Evolutionary conservation across 2,329 filamentous ascomycete species (phyloP), one percentile per base, ranked within the genome.

Genomic region (Pyrenochaeta sp.): DNA sequence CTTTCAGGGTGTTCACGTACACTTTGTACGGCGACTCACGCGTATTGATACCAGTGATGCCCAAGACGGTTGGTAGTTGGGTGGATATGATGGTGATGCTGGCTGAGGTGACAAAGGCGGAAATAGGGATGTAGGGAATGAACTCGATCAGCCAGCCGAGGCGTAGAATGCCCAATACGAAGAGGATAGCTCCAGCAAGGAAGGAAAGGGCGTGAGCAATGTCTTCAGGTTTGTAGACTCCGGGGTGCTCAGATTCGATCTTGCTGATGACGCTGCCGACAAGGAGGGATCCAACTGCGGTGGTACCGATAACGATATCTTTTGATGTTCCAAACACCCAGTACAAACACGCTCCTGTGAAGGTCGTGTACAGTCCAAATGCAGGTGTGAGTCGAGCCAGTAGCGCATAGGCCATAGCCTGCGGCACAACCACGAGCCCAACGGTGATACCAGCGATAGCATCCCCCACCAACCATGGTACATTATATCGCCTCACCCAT

Each of bases 321-420:
- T 97, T 97, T 1, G 93, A 97, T 0, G 94, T 98, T 12, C 93
- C 94, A 73, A 97, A 97, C 74, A 97, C 90, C 93, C 93, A 97
- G 79, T 98, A 98, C 58, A 96, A 84, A 61, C 96, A 77, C 3
- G 96, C 93, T 50, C 94, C 94, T 85, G 97, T 95, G 75, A 98
- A 97, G 0, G 93, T 97, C 0, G 94, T 94, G 78, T 96, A 96
- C 1, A 97, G 84, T 52, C 94, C 94, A 71, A 89, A 97, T 71
- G 97, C 85, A 3, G 90, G 86, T 0, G 86, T 83, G 25, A 97
- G 83, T 53, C 88, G 85, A 49, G 93, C 93, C 25, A 98, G 84
- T 62, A 88, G 84, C 27, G 93, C 93, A 78, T 98, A 98, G 0
- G 93, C 93, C 93, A 98, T 97, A 64, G 91, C 90, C 74, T 98